phyloP scores from a whole-genome alignment of 257 asterid species.

The Euphrasia confusa region DNA sequence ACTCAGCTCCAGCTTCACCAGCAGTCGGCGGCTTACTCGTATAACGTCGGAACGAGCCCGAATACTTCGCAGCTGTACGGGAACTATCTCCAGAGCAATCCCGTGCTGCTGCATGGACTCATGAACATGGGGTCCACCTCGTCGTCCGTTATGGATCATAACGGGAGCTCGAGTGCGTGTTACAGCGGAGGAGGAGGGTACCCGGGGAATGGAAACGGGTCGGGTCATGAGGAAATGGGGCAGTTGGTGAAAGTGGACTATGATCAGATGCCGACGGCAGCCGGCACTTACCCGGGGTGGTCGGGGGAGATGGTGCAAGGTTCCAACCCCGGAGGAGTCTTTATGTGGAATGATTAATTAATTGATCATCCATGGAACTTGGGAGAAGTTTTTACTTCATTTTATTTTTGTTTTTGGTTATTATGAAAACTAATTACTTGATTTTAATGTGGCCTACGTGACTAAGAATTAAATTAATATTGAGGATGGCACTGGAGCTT shows the following conservation, averaged over 20 bases:
- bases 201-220: conserved; percentile 31
- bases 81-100: conserved; percentile 43
- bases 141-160: conserved; percentile 39
- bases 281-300: conserved; percentile 52
- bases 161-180: conserved; percentile 41
- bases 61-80: conserved; percentile 28
- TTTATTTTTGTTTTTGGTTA: background rate
- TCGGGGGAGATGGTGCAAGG: conserved; percentile 54
- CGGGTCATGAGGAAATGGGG: conserved; percentile 46
- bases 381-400: background rate
- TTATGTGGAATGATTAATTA: conserved; percentile 68
- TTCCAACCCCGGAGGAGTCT: conserved; percentile 47
- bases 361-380: no score
- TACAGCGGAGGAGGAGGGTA: conserved; percentile 47
- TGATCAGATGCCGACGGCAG: conserved; percentile 42
- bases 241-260: conserved; percentile 66
- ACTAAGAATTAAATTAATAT: no score
- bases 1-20: conserved; percentile 59
- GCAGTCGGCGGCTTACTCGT: conserved; percentile 23
- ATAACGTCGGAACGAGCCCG: conserved; percentile 4
- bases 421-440: background rate
- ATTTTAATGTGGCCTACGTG: no score
- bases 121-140: conserved; percentile 46
- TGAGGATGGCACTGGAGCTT: no score
- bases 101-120: conserved; percentile 52